Percentiles rank a stretch among this genome's conserved stretches.
Conservation (phyloP, 2,329 filamentous ascomycete genomes). For the Fulvia fulva region DNA sequence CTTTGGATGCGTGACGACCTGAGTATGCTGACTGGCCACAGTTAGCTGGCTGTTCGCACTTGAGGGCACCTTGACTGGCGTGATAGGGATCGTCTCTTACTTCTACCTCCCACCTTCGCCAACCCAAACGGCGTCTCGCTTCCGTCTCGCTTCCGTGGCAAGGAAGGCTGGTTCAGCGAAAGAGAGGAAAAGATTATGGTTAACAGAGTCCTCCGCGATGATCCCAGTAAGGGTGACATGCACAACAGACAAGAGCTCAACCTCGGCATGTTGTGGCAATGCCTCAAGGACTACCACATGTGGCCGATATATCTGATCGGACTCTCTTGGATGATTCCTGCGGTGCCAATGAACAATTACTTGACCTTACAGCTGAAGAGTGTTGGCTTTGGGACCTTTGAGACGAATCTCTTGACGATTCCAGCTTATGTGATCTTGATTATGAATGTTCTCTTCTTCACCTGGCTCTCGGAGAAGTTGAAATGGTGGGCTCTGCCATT, state of each 20-base stretch:
- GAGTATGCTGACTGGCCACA: conserved; percentile 41
- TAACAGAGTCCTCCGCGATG: conserved; percentile 59
- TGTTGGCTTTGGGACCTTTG: conserved; percentile 40
- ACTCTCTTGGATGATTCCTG: conserved; percentile 39
- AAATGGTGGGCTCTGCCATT: conserved; percentile 41
- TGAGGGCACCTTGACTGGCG: conserved; percentile 53
- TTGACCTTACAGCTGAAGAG: conserved; percentile 39
- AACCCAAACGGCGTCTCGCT: conserved; percentile 58
- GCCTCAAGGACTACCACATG: conserved; percentile 47
- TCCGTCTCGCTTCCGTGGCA: conserved; percentile 58
- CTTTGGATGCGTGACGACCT: conserved; percentile 43
- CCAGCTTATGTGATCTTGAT: conserved; percentile 49
- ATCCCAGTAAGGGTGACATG: conserved; percentile 59
- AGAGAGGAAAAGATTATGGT: conserved; percentile 61
- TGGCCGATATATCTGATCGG: conserved; percentile 54
- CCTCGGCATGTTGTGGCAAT: conserved; percentile 47
- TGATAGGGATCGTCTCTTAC: conserved; percentile 52
- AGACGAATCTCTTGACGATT: conserved; percentile 41
- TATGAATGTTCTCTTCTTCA: conserved; percentile 47
- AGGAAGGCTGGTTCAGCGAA: conserved; percentile 59
- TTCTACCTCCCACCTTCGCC: conserved; percentile 57
- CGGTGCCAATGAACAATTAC: conserved; percentile 37
- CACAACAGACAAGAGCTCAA: conserved; percentile 54
- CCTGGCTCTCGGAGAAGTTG: conserved; percentile 46
- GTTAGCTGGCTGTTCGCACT: conserved; percentile 54